phyloP scores from a whole-genome alignment of 2,329 filamentous ascomycete species.

The Colletotrichum spinosum region DNA sequence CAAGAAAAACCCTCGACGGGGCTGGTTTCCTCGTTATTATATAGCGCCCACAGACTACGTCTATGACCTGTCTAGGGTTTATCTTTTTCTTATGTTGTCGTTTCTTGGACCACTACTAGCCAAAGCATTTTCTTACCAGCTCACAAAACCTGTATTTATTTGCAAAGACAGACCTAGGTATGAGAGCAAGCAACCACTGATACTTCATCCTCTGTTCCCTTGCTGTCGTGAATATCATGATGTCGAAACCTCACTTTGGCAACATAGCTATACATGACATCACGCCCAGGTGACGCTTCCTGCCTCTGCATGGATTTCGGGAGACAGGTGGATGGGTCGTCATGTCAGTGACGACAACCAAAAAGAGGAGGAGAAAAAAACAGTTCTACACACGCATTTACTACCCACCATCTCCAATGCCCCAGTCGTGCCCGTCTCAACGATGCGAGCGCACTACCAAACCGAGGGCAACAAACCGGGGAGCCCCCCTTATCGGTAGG shows the following conservation, averaged over 20 bases:
- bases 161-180: slow-evolving; percentile 11
- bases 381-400: too few relatives aligned
- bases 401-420: too few relatives aligned
- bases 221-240: background rate
- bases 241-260: background rate
- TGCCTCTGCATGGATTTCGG: too few relatives aligned
- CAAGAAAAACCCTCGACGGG: slow-evolving; percentile 32
- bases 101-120: background rate
- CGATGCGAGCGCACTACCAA: too few relatives aligned
- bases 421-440: too few relatives aligned
- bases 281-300: too few relatives aligned
- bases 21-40: slow-evolving; percentile 31
- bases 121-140: background rate
- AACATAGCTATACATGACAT: too few relatives aligned
- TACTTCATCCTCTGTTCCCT: background rate
- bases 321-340: too few relatives aligned
- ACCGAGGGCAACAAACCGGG: too few relatives aligned
- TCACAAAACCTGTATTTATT: slow-evolving; percentile 25
- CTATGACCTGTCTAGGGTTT: slow-evolving; percentile 19
- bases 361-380: too few relatives aligned
- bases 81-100: slow-evolving; percentile 10
- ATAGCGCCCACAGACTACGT: slow-evolving; percentile 6
- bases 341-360: too few relatives aligned
- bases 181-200: slow-evolving; percentile 32
- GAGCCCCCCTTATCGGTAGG: too few relatives aligned